These are phyloP conservation scores for Fusarium haematococcum DNA, from an alignment of 2,329 filamentous ascomycete species.

Conservation along the genomic window DNA sequence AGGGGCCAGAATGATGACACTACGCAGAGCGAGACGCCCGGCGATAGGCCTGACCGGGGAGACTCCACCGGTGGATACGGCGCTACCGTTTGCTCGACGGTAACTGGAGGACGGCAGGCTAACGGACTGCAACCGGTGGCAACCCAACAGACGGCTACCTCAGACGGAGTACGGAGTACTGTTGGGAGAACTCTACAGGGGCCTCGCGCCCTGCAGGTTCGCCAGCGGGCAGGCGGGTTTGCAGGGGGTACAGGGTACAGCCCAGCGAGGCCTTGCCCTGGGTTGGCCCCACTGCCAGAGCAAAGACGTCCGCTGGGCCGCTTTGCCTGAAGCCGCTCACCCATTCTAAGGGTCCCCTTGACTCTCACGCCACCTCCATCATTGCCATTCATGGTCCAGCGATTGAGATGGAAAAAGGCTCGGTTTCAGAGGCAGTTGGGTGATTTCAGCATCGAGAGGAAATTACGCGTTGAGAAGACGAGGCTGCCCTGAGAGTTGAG, in stretches of 20 bases:
- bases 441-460: neutral
- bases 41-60: slow-evolving; percentile 1
- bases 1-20: slow-evolving; percentile 14
- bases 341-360: slow-evolving; percentile 10
- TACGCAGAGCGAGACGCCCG: too few species aligned
- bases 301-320: slow-evolving; percentile 14
- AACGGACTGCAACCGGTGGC: slow-evolving; percentile 23
- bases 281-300: slow-evolving; percentile 10
- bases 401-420: neutral
- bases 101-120: slow-evolving; percentile 8
- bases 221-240: slow-evolving; percentile 4
- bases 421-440: neutral
- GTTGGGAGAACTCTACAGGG: slow-evolving; percentile 16
- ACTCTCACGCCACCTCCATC: slow-evolving; percentile 15
- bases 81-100: slow-evolving; percentile 31
- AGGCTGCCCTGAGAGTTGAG: neutral
- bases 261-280: neutral
- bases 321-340: slow-evolving; percentile 16
- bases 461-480: neutral
- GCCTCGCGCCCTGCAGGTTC: slow-evolving; percentile 12
- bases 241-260: neutral
- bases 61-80: neutral
- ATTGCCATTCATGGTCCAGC: neutral
- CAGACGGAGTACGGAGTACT: neutral
- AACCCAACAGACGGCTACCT: neutral